Evolutionary conservation across 108 stramenopile species (phyloP), one percentile per base, ranked within the genome.

Genomic region (Craspedostauros australis): DNA sequence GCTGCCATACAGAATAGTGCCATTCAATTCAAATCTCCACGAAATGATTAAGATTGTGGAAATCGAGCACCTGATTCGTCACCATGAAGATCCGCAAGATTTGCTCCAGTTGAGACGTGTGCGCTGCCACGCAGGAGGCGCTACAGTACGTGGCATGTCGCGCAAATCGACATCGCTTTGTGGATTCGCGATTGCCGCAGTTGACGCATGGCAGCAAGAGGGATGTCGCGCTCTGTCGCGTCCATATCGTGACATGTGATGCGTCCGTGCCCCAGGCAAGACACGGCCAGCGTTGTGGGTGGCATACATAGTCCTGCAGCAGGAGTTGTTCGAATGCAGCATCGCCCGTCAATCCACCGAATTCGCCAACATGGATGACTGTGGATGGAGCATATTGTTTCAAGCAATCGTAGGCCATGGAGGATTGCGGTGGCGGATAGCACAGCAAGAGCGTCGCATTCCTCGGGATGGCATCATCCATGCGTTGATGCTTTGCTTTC

Each of bases 211-310:
- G 69, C 15, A 70, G 29, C 12, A 71, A 26, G 19, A 66, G 28
- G n/a, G 19, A 24, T 26, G 21, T 28, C 31, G 16, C 37, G n/a
- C 42, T 44, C 22, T 18, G 9, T 47, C 44, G 54, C 39, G 5
- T 37, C 76, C 76, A 82, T 22, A 82, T 60, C 1, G 73, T 68
- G 20, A 77, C 54, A n/a, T 60, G 36, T 2, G 73, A 30, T 44
- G 76, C 73, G 57, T 82, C 80, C 0, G 73, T 75, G 8, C 80
- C 80, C 80, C 80, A 82, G 9, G 48, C 46, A 12, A 59, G 52
- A 49, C 64, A 66, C 0, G 73, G 59, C 26, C 24, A 24, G 12
- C 76, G 60, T n/a, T 69, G 25, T 3, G 54, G 31, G 11, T 26
- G 39, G 36, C 27, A 23, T 9, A 51, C 45, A 14, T 45, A 42